These are phyloP conservation scores for Sclerotinia sclerotiorum DNA, from an alignment of 2,329 filamentous ascomycete species.

Conservation along the genomic window DNA sequence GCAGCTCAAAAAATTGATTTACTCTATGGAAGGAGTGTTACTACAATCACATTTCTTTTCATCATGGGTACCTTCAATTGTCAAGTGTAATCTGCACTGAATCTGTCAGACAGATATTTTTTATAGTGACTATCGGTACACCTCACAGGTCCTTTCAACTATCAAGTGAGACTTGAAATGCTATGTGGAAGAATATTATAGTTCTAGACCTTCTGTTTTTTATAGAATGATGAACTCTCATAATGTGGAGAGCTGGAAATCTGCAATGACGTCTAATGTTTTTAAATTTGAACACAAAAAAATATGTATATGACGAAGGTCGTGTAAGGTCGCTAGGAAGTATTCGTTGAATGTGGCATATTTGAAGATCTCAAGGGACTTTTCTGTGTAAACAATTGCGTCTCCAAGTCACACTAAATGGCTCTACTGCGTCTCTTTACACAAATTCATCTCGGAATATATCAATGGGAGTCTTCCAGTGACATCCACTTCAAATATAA, in stretches of 20 bases:
- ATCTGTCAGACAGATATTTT: no score
- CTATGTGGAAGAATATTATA: not conserved
- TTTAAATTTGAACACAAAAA: not conserved
- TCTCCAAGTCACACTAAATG: constrained; percentile 6
- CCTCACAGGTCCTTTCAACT: no score
- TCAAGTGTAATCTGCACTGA: not conserved
- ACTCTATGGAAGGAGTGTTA: no score
- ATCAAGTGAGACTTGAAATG: no score
- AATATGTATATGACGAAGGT: constrained; percentile 7
- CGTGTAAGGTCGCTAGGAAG: constrained; percentile 10
- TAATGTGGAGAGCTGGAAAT: not conserved
- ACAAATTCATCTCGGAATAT: not conserved
- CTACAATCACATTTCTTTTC: no score
- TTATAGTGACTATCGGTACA: no score
- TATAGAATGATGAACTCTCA: not conserved
- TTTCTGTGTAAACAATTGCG: not conserved
- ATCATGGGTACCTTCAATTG: no score
- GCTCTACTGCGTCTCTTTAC: not conserved
- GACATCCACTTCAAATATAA: not conserved
- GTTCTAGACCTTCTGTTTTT: not conserved
- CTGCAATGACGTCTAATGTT: constrained; percentile 20
- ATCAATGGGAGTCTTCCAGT: not conserved
- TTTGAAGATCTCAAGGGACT: constrained; percentile 4
- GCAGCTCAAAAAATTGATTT: no score
- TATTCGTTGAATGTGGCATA: constrained; percentile 14